Percentiles rank a stretch among this genome's conserved stretches.
These are phyloP conservation scores for Lactuca saligna DNA, from an alignment of 129 eudicot genomes.

Conservation along the genomic window DNA sequence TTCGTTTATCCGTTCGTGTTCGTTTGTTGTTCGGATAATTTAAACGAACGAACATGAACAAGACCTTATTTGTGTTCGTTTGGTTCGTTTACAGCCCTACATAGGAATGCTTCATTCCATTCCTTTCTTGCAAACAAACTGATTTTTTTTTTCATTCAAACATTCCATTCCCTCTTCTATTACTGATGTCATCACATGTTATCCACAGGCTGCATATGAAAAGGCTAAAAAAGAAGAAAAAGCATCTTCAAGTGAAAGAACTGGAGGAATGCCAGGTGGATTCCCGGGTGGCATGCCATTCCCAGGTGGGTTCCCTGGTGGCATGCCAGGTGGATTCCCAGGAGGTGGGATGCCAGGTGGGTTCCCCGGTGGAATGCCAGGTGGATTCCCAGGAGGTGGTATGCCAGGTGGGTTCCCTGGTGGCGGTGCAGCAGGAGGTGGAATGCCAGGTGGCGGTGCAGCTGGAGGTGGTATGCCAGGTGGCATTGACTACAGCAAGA, in stretches of 20 bases:
- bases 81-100: too few relatives aligned
- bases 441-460: conserved; percentile 50
- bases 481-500: conserved; percentile 77
- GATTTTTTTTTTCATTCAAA: too few relatives aligned
- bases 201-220: conserved; percentile 78
- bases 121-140: too few relatives aligned
- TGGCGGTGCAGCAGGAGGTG: conserved; percentile 59
- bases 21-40: too few relatives aligned
- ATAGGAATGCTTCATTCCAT: too few relatives aligned
- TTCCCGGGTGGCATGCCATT: conserved; percentile 44
- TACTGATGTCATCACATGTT: neutral
- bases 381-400: conserved; percentile 47
- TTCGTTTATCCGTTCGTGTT: too few relatives aligned
- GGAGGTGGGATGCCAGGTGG: conserved; percentile 86
- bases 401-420: conserved; percentile 50
- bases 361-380: conserved; percentile 60
- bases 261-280: conserved; percentile 62
- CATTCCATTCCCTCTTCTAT: too few relatives aligned
- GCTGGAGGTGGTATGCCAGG: conserved; percentile 73
- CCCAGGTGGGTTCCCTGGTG: conserved; percentile 75
- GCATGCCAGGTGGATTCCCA: conserved; percentile 56
- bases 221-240: conserved; percentile 82
- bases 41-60: too few relatives aligned
- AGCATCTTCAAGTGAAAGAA: conserved; percentile 69
- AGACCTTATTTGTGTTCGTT: too few relatives aligned